These are phyloP conservation scores for Castanospermum australe DNA, from an alignment of 306 rosid genomes.

Conservation along the genomic window DNA sequence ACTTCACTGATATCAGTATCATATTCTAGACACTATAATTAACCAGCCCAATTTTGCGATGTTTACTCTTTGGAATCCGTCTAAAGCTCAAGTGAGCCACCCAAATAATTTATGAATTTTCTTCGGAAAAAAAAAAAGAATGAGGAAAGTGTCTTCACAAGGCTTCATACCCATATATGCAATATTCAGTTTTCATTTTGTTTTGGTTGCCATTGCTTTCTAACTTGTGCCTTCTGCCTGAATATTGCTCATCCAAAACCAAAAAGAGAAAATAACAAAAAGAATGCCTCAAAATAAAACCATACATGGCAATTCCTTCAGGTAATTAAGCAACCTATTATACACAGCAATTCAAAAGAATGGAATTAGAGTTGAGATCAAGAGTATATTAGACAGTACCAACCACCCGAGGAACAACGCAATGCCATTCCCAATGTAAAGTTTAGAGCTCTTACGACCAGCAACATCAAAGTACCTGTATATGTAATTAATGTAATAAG, in stretches of 20 bases:
- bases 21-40: background rate
- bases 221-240: background rate
- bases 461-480: conserved; percentile 73
- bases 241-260: background rate
- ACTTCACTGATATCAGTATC: background rate
- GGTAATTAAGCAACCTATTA: background rate
- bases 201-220: background rate
- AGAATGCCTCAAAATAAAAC: background rate
- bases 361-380: conserved; percentile 2
- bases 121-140: background rate
- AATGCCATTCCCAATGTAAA: conserved; percentile 60
- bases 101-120: background rate
- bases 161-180: conserved; percentile 2
- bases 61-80: background rate
- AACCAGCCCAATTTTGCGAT: background rate
- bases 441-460: conserved; percentile 59
- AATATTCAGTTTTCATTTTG: background rate
- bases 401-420: conserved; percentile 74
- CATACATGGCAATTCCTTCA: background rate
- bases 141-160: background rate
- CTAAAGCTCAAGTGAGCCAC: background rate
- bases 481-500: conserved; percentile 22
- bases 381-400: conserved; percentile 53
- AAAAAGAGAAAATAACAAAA: background rate
- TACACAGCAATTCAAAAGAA: background rate